phyloP scores from a whole-genome alignment of 139 green algal species.

The Protoeuglena noctilucae region DNA sequence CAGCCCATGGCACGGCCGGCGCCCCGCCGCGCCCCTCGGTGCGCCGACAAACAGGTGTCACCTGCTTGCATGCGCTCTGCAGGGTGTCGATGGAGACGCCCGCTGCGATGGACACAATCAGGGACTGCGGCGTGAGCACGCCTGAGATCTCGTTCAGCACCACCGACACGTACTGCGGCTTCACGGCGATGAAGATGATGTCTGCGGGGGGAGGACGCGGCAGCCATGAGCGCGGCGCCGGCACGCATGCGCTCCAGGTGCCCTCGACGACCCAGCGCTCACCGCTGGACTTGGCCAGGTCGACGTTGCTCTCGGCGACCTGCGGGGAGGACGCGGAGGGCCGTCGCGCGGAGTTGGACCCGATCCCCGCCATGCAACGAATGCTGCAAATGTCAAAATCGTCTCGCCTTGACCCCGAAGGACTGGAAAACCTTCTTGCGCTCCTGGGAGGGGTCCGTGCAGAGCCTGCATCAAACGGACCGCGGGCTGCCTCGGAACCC shows the following conservation, averaged over 20 bases:
- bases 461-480: no score
- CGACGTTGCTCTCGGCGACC: constrained; percentile 23
- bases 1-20: background rate
- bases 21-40: no score
- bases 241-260: no score
- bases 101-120: constrained; percentile 87
- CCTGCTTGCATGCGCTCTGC: constrained; percentile 1
- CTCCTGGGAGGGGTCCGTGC: constrained; percentile 35
- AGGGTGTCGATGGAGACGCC: constrained; percentile 55
- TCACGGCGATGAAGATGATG: constrained; percentile 81
- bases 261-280: no score
- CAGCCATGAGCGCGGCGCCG: no score
- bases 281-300: constrained; percentile 22
- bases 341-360: no score
- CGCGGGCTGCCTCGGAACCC: no score
- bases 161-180: constrained; percentile 65
- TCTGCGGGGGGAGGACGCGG: no score
- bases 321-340: no score
- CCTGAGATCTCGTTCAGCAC: constrained; percentile 45
- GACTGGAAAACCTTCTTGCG: constrained; percentile 55
- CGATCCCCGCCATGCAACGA: no score
- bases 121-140: constrained; percentile 7
- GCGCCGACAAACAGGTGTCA: no score
- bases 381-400: no score
- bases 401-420: constrained; percentile 32